Evolutionary conservation across 805 yeast species (phyloP).

Genomic region (Saturnispora hagleri): DNA sequence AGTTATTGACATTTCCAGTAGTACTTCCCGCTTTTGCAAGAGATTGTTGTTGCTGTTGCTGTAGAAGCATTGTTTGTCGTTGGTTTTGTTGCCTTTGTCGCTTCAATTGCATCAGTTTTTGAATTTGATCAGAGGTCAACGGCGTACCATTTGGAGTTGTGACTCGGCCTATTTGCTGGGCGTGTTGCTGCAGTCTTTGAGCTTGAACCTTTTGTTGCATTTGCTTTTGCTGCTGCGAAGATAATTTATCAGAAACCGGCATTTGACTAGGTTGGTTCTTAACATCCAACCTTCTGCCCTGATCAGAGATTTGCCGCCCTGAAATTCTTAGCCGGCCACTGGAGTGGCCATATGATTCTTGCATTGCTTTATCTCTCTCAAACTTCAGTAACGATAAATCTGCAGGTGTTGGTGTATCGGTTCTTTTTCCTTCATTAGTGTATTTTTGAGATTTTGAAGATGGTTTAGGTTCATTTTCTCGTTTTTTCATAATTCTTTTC

Average conservation of each 20-base stretch:
- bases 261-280: slow-evolving; percentile 4
- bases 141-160: slow-evolving; percentile 48
- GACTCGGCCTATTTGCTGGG: slow-evolving; percentile 22
- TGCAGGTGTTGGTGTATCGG: slow-evolving; percentile 67
- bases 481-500: slow-evolving; percentile 78
- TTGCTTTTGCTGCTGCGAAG: slow-evolving; percentile 8
- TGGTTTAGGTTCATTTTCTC: slow-evolving; percentile 69
- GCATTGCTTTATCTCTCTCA: slow-evolving; percentile 78
- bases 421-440: slow-evolving; percentile 21
- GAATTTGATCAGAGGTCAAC: slow-evolving; percentile 52
- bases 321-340: slow-evolving; percentile 18
- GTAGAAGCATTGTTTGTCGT: slow-evolving; percentile 31
- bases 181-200: neutral
- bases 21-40: slow-evolving; percentile 16
- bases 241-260: slow-evolving; percentile 7
- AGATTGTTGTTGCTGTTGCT: slow-evolving; percentile 26
- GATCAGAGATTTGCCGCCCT: slow-evolving; percentile 14
- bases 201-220: neutral
- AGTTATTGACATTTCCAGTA: slow-evolving; percentile 9
- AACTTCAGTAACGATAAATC: slow-evolving; percentile 75
- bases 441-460: slow-evolving; percentile 31
- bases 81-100: slow-evolving; percentile 33
- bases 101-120: slow-evolving; percentile 44
- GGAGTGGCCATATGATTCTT: slow-evolving; percentile 51
- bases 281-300: slow-evolving; percentile 10